Evolutionary conservation across 2,329 filamentous ascomycete species (phyloP).

Genomic region (Epichloe baconii): DNA sequence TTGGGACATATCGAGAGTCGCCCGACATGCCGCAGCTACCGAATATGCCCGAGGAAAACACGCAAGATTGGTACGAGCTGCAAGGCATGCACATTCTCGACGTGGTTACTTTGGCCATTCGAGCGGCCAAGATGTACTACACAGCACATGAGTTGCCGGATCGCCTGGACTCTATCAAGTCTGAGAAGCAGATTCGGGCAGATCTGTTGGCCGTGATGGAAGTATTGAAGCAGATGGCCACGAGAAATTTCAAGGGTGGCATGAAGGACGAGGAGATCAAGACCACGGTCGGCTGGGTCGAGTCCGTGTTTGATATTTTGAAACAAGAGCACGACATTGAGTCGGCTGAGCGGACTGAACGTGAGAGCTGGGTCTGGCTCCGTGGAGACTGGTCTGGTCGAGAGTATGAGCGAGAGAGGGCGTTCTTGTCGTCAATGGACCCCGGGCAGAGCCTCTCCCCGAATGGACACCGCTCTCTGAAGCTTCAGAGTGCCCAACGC

Average conservation of each 20-base stretch:
- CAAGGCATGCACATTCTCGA: slow-evolving; percentile 89
- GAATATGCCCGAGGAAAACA: slow-evolving; percentile 31
- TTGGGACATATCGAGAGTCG: slow-evolving; percentile 15
- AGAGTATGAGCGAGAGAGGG: slow-evolving; percentile 66
- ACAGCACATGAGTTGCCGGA: slow-evolving; percentile 82
- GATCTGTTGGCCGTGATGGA: slow-evolving; percentile 83
- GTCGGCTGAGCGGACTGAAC: slow-evolving; percentile 54
- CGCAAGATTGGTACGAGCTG: slow-evolving; percentile 67
- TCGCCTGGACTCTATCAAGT: slow-evolving; percentile 72
- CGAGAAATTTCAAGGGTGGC: slow-evolving; percentile 72
- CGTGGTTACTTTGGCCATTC: slow-evolving; percentile 86
- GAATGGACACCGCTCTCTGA: slow-evolving; percentile 43
- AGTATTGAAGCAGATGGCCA: slow-evolving; percentile 81
- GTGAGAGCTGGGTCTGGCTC: slow-evolving; percentile 70
- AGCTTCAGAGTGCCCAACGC: slow-evolving; percentile 44
- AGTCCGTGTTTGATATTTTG: slow-evolving; percentile 64
- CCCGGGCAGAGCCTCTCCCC: slow-evolving; percentile 46
- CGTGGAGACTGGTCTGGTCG: slow-evolving; percentile 61
- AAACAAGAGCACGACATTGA: slow-evolving; percentile 66
- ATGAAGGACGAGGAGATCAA: slow-evolving; percentile 65
- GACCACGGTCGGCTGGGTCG: slow-evolving; percentile 69
- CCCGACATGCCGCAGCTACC: slow-evolving; percentile 18
- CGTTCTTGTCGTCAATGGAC: slow-evolving; percentile 70
- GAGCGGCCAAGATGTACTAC: slow-evolving; percentile 92
- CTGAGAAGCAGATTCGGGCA: slow-evolving; percentile 71